Conservation (phyloP, 441 rosid species). For the Adansonia madagascariensis region DNA sequence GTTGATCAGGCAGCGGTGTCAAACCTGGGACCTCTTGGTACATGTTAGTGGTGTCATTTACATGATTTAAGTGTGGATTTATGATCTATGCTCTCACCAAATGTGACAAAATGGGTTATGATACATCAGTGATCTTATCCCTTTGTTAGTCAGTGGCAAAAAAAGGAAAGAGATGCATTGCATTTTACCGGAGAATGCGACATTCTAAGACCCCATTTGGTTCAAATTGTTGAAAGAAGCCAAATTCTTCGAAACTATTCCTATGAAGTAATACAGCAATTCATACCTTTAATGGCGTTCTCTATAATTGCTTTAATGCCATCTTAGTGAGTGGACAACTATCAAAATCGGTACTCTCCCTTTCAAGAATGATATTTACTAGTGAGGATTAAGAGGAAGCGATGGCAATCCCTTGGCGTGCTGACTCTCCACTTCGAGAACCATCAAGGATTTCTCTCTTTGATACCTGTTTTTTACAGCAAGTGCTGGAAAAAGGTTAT, state of each 20-base stretch:
- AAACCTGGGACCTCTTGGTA: constrained; percentile 29
- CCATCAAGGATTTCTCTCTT: constrained; percentile 86
- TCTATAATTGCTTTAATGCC: constrained; percentile 29
- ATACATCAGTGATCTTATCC: constrained; percentile 35
- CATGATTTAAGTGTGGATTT: constrained; percentile 24
- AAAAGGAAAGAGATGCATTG: constrained; percentile 37
- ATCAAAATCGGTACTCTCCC: constrained; percentile 24
- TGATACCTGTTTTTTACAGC: constrained; percentile 87
- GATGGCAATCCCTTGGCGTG: constrained; percentile 87
- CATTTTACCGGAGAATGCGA: constrained; percentile 30
- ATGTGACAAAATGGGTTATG: constrained; percentile 35
- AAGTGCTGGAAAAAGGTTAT: constrained; percentile 48
- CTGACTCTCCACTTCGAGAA: constrained; percentile 88
- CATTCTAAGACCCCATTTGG: constrained; percentile 34
- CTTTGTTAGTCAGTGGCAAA: constrained; percentile 28
- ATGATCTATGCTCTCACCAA: constrained; percentile 25
- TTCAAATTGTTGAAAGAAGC: constrained; percentile 33
- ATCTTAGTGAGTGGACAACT: constrained; percentile 29
- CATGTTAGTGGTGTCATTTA: constrained; percentile 34
- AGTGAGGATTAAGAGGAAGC: constrained; percentile 58
- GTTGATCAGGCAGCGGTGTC: constrained; percentile 4
- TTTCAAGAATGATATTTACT: constrained; percentile 20
- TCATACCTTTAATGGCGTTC: constrained; percentile 21
- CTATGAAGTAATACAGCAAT: constrained; percentile 24
- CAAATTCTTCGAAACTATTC: constrained; percentile 27